Evolutionary conservation across 495 filamentous ascomycete genomes (phyloP).

Genomic region (Trypethelium eluteriae): DNA sequence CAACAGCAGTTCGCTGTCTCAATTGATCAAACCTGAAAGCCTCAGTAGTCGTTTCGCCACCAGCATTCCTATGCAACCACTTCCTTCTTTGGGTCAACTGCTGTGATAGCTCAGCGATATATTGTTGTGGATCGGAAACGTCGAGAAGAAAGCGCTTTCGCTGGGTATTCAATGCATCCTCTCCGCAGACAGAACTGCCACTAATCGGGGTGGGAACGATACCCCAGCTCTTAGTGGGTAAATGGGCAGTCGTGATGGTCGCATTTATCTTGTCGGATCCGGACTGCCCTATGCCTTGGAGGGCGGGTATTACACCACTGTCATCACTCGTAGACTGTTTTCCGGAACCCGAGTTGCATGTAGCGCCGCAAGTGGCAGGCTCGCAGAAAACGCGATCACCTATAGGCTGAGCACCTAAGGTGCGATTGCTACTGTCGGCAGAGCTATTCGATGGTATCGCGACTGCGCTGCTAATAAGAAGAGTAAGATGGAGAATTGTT

Average conservation of each 20-base stretch:
- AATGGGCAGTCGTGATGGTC: not conserved
- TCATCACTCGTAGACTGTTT: not conserved
- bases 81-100: not conserved
- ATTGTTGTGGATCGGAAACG: not conserved
- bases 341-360: not conserved
- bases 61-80: not conserved
- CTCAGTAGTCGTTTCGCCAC: not conserved
- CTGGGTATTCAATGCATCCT: not conserved
- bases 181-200: not conserved
- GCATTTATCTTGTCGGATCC: not conserved
- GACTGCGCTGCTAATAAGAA: not conserved
- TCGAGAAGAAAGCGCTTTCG: not conserved
- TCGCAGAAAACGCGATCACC: not conserved
- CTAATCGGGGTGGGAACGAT: not conserved
- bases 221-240: not conserved
- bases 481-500: not conserved
- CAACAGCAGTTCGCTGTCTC: not conserved
- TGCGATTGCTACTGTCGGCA: not conserved
- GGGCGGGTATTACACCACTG: not conserved
- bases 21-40: not conserved
- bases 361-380: not conserved
- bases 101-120: not conserved
- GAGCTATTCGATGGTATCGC: not conserved
- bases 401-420: not conserved
- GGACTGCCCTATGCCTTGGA: not conserved